Evolutionary conservation across 139 green algal genomes (phyloP).

Genomic region (Chlorella ohadii): DNA sequence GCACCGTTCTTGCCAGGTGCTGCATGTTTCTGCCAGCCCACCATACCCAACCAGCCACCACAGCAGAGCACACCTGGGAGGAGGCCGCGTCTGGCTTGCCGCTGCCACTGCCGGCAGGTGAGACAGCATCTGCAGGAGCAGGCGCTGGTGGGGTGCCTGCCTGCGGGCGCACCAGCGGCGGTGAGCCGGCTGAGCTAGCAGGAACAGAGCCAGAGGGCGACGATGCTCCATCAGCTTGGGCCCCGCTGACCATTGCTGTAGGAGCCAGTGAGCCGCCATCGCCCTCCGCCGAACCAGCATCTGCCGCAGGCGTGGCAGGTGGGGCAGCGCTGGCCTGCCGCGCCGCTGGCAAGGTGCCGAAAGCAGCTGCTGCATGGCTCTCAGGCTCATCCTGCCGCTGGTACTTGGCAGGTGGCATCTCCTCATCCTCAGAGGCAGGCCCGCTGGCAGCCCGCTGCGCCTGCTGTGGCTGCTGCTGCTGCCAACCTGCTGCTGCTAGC

Average conservation of each 20-base stretch:
- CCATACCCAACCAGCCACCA: too few relatives aligned
- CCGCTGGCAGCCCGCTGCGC: not conserved
- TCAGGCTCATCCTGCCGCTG: not conserved
- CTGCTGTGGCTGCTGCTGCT: not conserved
- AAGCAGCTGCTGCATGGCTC: not conserved
- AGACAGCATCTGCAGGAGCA: too few relatives aligned
- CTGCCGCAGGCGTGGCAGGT: too few relatives aligned
- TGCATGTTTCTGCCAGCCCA: too few relatives aligned
- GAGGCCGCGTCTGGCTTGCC: too few relatives aligned
- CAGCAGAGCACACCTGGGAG: not conserved
- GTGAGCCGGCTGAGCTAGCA: slow-evolving; percentile 14
- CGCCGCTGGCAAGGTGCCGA: too few relatives aligned
- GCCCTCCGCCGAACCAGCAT: too few relatives aligned
- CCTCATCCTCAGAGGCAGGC: not conserved
- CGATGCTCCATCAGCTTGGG: too few relatives aligned
- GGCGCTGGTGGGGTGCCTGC: too few relatives aligned
- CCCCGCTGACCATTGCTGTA: not conserved
- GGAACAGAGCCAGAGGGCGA: not conserved
- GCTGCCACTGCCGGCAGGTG: not conserved
- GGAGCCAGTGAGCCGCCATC: not conserved
- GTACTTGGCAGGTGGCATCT: slow-evolving; percentile 13
- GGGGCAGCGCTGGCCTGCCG: too few relatives aligned
- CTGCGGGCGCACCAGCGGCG: not conserved
- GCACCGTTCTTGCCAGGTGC: too few relatives aligned
- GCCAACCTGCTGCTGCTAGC: not conserved